phyloP scores from a whole-genome alignment of 148 eudicot species.

The Arbutus unedo region DNA sequence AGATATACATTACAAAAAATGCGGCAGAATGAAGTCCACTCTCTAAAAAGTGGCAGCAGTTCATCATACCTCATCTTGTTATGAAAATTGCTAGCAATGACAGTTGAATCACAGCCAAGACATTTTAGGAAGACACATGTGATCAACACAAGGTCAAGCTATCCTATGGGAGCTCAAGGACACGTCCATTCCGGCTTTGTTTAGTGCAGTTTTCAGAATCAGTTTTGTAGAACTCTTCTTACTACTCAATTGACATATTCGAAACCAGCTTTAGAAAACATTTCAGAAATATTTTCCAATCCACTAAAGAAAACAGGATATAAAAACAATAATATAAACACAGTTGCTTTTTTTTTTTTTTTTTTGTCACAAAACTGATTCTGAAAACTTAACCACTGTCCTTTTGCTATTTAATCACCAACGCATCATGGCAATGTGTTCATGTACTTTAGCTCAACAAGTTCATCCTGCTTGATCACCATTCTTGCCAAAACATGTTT shows the following conservation, averaged over 20 bases:
- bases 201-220: background rate
- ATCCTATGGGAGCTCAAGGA: background rate
- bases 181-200: background rate
- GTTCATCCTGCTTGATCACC: background rate
- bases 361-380: background rate
- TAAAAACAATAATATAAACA: background rate
- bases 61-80: background rate
- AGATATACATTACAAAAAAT: background rate
- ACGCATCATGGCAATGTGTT: background rate
- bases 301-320: background rate
- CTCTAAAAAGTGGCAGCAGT: background rate
- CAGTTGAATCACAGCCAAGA: background rate
- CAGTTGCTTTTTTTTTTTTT: background rate
- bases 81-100: background rate
- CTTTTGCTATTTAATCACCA: no score
- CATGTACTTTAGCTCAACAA: background rate
- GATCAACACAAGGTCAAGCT: conserved; percentile 15
- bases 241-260: background rate
- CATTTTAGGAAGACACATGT: background rate
- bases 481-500: background rate
- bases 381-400: background rate
- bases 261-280: background rate
- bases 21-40: conserved; percentile 2
- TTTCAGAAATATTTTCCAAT: no score
- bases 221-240: background rate